Base-by-base conservation (phyloP, 352 stramenopile genomes). In the Phytophthora idaei region DNA sequence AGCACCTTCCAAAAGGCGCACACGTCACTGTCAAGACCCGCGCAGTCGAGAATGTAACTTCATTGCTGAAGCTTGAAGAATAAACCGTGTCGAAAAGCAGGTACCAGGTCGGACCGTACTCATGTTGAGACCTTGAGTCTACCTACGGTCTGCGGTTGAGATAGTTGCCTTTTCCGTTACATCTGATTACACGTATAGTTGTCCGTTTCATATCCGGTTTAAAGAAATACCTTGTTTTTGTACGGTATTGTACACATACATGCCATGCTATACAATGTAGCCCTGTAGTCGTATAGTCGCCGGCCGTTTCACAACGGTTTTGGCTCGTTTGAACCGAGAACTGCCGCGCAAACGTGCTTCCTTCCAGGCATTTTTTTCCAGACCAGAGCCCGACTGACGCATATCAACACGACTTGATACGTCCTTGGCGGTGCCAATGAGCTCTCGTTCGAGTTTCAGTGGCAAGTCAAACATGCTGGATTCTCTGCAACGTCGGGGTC, bases 321-420 rank as follows among this genome's bases (percentile, higher is more conserved):
- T 21, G 14, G 21, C 12, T 44, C 15, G 27, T 66, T 65, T 67
- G 59, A 11, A 59, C 58, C 53, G 45, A 69, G 55, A 69, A 69
- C 21, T 25, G 55, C 39, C 27, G 21, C 10, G 51, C 50, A 14
- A 61, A 56, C 9, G 37, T 57, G 59, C 54, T 71, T 74, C 37
- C 46, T 75, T 64, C 68, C 39, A 36, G 37, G 57, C 36, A 71
- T 69, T 57, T 69, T 72, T 67, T 56, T 47, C 6, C 36, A 42
- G 12, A 56, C 61, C 53, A 48, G 67, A 32, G 17, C 15, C 53
- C 27, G 27, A 56, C 28, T 60, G 53, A 59, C 48, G 48, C 47
- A 48, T 55, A 9, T 39, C 36, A 69, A 8, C 29, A 27, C 52
- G 17, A 32, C 51, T 14, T 14, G 27, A 3, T 59, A 34, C n/a